phyloP scores from a whole-genome alignment of 192 early-diverging fungal species.

The Coemansia sp. region DNA sequence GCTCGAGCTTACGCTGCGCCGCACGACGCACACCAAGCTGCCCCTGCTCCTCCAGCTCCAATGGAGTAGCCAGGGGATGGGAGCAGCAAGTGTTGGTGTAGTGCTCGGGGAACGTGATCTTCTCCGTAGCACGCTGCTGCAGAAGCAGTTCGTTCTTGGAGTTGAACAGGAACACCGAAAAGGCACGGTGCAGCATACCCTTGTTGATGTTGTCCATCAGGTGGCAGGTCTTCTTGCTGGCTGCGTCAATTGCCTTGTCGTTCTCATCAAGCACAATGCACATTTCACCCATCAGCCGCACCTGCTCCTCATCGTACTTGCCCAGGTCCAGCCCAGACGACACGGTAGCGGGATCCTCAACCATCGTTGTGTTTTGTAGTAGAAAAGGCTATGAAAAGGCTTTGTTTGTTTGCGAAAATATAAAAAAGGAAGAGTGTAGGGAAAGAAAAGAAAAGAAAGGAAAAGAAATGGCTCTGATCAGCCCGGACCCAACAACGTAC shows the following conservation, averaged over 20 bases:
- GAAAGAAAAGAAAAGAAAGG: neutral
- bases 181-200: conserved; percentile 92
- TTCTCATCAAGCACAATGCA: conserved; percentile 90
- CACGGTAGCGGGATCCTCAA: neutral
- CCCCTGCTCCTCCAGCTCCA: conserved; percentile 75
- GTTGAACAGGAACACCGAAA: conserved; percentile 96
- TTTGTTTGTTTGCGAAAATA: neutral
- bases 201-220: conserved; percentile 91
- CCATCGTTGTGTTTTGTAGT: too few species aligned
- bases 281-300: conserved; percentile 95
- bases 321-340: conserved; percentile 49
- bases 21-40: conserved; percentile 84
- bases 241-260: conserved; percentile 80
- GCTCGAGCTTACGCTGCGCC: conserved; percentile 90
- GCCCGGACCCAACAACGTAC: too few species aligned
- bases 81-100: conserved; percentile 99
- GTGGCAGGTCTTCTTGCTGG: conserved; percentile 93
- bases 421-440: neutral
- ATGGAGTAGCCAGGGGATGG: conserved; percentile 79
- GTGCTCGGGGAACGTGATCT: conserved; percentile 97
- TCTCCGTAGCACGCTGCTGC: conserved; percentile 93
- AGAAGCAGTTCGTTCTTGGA: conserved; percentile 78
- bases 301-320: conserved; percentile 75
- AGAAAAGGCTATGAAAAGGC: neutral
- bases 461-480: neutral